Evolutionary conservation across 306 rosid genomes (phyloP).

Genomic region (Lagenaria siceraria): DNA sequence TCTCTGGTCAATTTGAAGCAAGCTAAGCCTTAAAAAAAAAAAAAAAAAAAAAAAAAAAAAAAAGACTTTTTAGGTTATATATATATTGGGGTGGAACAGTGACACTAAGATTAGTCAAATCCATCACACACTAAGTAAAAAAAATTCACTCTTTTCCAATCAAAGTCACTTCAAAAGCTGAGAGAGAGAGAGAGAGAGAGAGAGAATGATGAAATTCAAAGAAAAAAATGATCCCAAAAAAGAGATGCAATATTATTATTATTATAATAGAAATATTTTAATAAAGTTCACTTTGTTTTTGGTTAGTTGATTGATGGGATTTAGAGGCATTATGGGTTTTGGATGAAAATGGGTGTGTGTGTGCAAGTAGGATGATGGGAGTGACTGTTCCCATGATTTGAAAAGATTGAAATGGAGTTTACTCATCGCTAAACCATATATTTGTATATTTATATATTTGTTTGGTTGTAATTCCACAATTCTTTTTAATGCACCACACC

Average conservation of each 20-base stretch:
- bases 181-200: background rate
- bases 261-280: background rate
- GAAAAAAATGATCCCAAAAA: background rate
- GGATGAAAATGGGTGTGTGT: constrained; percentile 3
- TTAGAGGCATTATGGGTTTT: constrained; percentile 31
- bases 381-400: constrained; percentile 72
- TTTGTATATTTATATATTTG: too few species aligned
- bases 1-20: constrained; percentile 18
- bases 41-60: too few species aligned
- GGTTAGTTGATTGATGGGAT: constrained; percentile 34
- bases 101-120: constrained; percentile 71
- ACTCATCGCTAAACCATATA: constrained; percentile 2
- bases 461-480: background rate
- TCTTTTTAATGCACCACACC: background rate
- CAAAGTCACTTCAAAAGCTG: constrained; percentile 35
- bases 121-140: constrained; percentile 51
- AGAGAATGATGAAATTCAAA: background rate
- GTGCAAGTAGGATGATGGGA: constrained; percentile 56
- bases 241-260: background rate
- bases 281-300: constrained; percentile 7
- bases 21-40: too few species aligned
- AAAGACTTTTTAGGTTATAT: too few species aligned
- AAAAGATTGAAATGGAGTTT: constrained; percentile 32
- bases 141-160: constrained; percentile 16
- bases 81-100: constrained; percentile 29